These are phyloP conservation scores for Amylostereum areolatum DNA, from an alignment of 1,284 basidiomycete species.

Conservation along the genomic window DNA sequence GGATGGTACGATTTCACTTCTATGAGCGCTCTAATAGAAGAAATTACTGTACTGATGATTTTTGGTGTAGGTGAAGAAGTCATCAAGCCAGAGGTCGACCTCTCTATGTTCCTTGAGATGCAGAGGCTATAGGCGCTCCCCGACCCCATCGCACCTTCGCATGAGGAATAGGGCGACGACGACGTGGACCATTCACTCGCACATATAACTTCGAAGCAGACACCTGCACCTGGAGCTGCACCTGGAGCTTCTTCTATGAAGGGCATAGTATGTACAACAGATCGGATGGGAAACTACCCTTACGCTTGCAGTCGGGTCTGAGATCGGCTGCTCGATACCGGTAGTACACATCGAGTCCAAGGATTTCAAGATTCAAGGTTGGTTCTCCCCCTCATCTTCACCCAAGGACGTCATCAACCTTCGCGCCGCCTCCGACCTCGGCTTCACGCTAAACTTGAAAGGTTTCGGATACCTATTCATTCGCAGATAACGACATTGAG, in stretches of 20 bases:
- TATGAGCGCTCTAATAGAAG: no score
- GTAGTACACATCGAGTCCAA: no score
- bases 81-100: conserved; percentile 66
- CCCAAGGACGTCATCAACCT: no score
- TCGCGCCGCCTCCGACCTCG: conserved; percentile 14
- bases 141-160: conserved; percentile 18
- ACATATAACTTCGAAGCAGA: conserved; percentile 34
- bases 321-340: no score
- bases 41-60: no score
- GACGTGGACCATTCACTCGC: conserved; percentile 59
- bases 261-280: no score
- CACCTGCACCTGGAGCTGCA: background rate
- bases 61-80: conserved; percentile 51
- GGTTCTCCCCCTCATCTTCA: no score
- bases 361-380: no score
- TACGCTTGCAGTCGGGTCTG: no score
- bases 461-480: conserved; percentile 18
- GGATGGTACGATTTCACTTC: conserved; percentile 41
- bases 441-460: conserved; percentile 21
- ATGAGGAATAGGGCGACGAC: conserved; percentile 39
- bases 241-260: no score
- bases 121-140: conserved; percentile 44
- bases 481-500: no score
- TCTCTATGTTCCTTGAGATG: conserved; percentile 57
- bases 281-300: no score